Evolutionary conservation across 345 rosid species (phyloP), one percentile per base, ranked within the genome.

Genomic region (Corchorus olitorius): DNA sequence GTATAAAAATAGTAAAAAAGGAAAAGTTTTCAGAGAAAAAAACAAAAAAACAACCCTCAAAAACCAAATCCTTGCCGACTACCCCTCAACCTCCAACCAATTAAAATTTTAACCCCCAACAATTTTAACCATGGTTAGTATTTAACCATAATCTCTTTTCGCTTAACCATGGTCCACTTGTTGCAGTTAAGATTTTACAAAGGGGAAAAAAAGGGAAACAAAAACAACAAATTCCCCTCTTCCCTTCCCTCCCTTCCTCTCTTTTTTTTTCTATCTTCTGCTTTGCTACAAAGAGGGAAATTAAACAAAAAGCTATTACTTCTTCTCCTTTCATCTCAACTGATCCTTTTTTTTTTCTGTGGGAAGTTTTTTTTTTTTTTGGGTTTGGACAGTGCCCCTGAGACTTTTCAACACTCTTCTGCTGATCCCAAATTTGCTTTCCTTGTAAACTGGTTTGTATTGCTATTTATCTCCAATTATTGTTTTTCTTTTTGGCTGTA

Each of bases 81-180:
- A 65, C 79, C 70, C 22, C 84, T 78, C 85, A 76, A 78, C 82
- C 35, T 54, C 82, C 81, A 72, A 72, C 86, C 46, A 71, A 20
- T 76, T 27, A 62, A 48, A 72, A 62, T n/a, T 45, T 49, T 41
- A 81, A 70, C 68, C 67, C 63, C 17, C 7, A n/a, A 55, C 8
- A 16, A 3, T 16, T 7, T 55, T 67, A 83, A 88, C 89, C 67
- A 77, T 78, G 82, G 89, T 85, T 86, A 81, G 52, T 45, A 70
- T 66, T 66, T 77, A 56, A 61, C 75, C 80, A 79, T 35, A 53
- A 35, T 70, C 8, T 35, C 17, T 34, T 7, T 35, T 52, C n/a
- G 48, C 33, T 53, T 53, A 87, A 85, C 86, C 82, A 78, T 8
- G 83, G 85, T 84, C 66, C 72, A 69, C 76, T 73, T 69, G 27